Evolutionary conservation across 2,329 filamentous ascomycete genomes (phyloP).

Genomic region (Cryphonectria nitschkei): DNA sequence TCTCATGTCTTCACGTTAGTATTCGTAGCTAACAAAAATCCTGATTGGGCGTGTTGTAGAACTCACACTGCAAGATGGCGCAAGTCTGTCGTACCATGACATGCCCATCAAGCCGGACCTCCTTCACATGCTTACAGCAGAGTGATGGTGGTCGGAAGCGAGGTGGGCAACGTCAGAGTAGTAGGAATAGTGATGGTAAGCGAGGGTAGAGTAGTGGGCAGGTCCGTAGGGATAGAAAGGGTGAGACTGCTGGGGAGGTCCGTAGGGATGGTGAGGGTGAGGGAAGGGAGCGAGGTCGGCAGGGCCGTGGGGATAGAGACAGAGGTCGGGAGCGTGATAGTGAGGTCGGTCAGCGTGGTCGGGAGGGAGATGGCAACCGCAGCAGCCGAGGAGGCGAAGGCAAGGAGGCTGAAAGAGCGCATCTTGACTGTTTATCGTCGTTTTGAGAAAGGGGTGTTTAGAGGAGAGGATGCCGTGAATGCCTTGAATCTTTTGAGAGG

Average conservation of each 20-base stretch:
- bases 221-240: no score
- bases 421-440: background rate
- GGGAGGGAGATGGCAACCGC: conserved; percentile 8
- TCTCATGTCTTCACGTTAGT: background rate
- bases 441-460: background rate
- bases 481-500: background rate
- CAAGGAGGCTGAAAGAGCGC: background rate
- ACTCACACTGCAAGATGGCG: background rate
- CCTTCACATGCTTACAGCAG: background rate
- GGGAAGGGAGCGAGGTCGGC: background rate
- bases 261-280: background rate
- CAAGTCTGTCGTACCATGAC: background rate
- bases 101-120: background rate
- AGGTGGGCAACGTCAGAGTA: conserved; percentile 2
- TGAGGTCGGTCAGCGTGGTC: background rate
- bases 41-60: background rate
- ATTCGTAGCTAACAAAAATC: background rate
- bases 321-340: conserved; percentile 2
- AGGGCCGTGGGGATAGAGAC: conserved; percentile 1
- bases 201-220: background rate
- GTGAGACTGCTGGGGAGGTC: background rate
- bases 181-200: conserved; percentile 1
- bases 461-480: background rate
- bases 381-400: conserved; percentile 11
- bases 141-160: conserved; percentile 1